These are phyloP conservation scores for Dactylellina drechsleri DNA, from an alignment of 2,329 filamentous ascomycete genomes.

Conservation along the genomic window DNA sequence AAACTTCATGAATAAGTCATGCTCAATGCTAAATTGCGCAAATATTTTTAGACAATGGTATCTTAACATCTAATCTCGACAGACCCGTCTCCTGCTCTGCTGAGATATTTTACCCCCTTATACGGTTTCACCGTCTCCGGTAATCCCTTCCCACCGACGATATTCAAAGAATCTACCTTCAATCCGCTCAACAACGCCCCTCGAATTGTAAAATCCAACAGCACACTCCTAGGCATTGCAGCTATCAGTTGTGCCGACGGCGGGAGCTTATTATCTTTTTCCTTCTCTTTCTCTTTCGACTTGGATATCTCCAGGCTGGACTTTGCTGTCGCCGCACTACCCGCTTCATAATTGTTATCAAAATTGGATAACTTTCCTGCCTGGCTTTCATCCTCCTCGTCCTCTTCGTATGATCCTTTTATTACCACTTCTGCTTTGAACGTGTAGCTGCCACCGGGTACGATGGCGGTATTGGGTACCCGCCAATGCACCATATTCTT, in stretches of 20 bases:
- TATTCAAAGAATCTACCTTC: constrained; percentile 73
- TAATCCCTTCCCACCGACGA: constrained; percentile 81
- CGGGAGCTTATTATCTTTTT: constrained; percentile 57
- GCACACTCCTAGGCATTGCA: constrained; percentile 81
- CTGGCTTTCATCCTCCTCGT: constrained; percentile 65
- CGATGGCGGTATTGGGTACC: constrained; percentile 55
- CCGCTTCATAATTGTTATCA: constrained; percentile 53
- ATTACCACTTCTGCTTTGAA: constrained; percentile 58
- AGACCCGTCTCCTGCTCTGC: constrained; percentile 62
- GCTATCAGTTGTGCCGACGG: constrained; percentile 74
- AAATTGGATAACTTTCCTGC: constrained; percentile 60
- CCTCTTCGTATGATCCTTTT: constrained; percentile 59
- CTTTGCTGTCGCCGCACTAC: constrained; percentile 9
- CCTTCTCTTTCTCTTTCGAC: constrained; percentile 59
- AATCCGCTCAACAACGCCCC: constrained; percentile 76
- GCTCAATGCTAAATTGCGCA: background rate
- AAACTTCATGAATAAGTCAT: too few relatives aligned
- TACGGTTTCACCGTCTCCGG: constrained; percentile 92
- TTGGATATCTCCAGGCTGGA: constrained; percentile 53
- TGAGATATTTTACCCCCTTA: constrained; percentile 98
- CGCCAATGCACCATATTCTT: constrained; percentile 56
- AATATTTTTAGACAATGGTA: background rate
- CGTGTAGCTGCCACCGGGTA: constrained; percentile 53
- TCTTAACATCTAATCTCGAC: constrained; percentile 64
- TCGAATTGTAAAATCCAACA: constrained; percentile 76